Conservation (phyloP, 495 filamentous ascomycete species). For the Podospora fimiseda region DNA sequence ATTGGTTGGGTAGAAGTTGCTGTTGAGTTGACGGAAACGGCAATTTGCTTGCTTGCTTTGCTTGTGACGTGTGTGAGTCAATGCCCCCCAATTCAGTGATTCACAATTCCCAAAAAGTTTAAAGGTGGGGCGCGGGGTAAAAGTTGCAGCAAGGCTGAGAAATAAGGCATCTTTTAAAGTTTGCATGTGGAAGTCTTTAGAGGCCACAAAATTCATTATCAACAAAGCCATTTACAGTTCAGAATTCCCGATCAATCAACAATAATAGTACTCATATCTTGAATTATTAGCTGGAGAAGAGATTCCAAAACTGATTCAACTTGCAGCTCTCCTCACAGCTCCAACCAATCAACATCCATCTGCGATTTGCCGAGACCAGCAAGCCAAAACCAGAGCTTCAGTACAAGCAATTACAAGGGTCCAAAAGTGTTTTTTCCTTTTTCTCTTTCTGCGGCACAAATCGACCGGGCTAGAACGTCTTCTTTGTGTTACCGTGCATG, state of each 20-base stretch:
- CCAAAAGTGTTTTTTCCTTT: too few relatives aligned
- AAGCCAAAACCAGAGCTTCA: not conserved
- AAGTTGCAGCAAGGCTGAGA: constrained; percentile 11
- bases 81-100: constrained; percentile 5
- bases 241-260: too few relatives aligned
- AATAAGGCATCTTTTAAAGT: constrained; percentile 4
- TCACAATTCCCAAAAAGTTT: not conserved
- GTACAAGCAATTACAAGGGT: not conserved
- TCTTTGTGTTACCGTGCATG: too few relatives aligned
- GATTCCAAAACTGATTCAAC: too few relatives aligned
- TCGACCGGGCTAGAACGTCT: constrained; percentile 20
- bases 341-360: too few relatives aligned
- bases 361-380: too few relatives aligned
- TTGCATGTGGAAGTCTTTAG: too few relatives aligned
- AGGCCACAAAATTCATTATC: too few relatives aligned
- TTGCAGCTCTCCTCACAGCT: too few relatives aligned
- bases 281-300: too few relatives aligned
- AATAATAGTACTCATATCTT: too few relatives aligned
- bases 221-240: too few relatives aligned
- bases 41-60: not conserved
- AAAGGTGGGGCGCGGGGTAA: constrained; percentile 17
- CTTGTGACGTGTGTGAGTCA: constrained; percentile 11
- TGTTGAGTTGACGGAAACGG: not conserved
- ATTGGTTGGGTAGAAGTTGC: not conserved
- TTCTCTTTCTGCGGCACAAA: constrained; percentile 15